These are phyloP conservation scores for Acrocalymma vagum DNA, from an alignment of 2,329 filamentous ascomycete species.

Conservation along the genomic window DNA sequence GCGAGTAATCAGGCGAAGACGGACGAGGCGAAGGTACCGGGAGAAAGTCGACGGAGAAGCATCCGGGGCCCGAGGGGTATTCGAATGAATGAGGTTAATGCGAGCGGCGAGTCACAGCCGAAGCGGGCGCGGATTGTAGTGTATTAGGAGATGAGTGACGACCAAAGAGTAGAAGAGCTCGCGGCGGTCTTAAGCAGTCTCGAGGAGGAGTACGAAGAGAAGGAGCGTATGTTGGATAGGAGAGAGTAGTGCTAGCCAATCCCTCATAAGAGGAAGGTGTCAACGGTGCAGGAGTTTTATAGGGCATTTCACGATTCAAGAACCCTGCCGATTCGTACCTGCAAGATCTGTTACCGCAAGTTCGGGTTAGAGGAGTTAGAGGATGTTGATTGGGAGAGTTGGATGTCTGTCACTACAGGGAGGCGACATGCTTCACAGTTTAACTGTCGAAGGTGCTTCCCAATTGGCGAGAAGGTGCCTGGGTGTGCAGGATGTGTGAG, in stretches of 20 bases:
- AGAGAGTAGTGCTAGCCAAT: constrained; percentile 4
- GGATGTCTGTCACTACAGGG: neutral
- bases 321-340: constrained; percentile 3
- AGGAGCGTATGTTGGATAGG: constrained; percentile 2
- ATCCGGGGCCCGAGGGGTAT: too few relatives aligned
- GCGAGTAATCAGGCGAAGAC: too few relatives aligned
- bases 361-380: constrained; percentile 3
- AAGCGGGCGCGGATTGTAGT: too few relatives aligned
- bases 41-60: too few relatives aligned
- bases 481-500: constrained; percentile 2
- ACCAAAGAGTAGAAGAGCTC: too few relatives aligned
- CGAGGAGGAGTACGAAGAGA: constrained; percentile 10
- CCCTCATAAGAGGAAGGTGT: constrained; percentile 3
- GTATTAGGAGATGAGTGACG: too few relatives aligned
- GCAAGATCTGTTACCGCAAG: constrained; percentile 4
- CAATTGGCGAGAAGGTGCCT: neutral
- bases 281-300: constrained; percentile 2
- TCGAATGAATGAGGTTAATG: too few relatives aligned
- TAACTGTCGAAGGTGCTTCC: neutral
- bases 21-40: too few relatives aligned
- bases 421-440: constrained; percentile 6
- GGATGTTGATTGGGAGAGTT: constrained; percentile 4
- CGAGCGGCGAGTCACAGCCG: too few relatives aligned
- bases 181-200: neutral
- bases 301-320: constrained; percentile 2